These are phyloP conservation scores for Tolypocladium album DNA, from an alignment of 2,329 filamentous ascomycete species.

Conservation along the genomic window DNA sequence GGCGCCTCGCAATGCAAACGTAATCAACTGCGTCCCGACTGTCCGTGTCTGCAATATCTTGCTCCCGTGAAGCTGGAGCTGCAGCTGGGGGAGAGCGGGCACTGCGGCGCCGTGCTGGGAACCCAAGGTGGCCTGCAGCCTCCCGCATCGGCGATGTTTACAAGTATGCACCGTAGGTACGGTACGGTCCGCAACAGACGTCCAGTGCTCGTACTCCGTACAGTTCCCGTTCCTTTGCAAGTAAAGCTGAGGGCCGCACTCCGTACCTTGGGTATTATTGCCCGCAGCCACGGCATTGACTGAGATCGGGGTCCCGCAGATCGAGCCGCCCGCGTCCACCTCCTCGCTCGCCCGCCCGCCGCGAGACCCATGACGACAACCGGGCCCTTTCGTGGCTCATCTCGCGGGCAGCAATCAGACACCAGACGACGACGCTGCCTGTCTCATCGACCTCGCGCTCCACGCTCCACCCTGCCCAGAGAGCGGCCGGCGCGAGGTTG, in stretches of 20 bases:
- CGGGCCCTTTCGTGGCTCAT: not conserved
- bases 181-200: too few relatives aligned
- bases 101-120: not conserved
- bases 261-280: not conserved
- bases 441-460: not conserved
- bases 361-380: not conserved
- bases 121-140: not conserved
- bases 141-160: not conserved
- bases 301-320: not conserved
- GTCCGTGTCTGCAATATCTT: not conserved
- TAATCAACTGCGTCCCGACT: not conserved
- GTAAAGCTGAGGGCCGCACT: too few relatives aligned
- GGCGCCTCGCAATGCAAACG: not conserved
- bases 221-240: not conserved
- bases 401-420: not conserved
- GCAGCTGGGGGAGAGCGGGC: not conserved
- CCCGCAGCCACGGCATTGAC: not conserved
- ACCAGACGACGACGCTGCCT: not conserved
- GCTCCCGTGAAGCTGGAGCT: not conserved
- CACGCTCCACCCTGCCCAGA: not conserved
- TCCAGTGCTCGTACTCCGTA: too few relatives aligned
- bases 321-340: not conserved
- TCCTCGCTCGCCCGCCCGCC: not conserved
- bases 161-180: not conserved
- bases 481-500: not conserved